These are phyloP conservation scores for Cystofilobasidium macerans DNA, from an alignment of 768 basidiomycete species.

Conservation along the genomic window DNA sequence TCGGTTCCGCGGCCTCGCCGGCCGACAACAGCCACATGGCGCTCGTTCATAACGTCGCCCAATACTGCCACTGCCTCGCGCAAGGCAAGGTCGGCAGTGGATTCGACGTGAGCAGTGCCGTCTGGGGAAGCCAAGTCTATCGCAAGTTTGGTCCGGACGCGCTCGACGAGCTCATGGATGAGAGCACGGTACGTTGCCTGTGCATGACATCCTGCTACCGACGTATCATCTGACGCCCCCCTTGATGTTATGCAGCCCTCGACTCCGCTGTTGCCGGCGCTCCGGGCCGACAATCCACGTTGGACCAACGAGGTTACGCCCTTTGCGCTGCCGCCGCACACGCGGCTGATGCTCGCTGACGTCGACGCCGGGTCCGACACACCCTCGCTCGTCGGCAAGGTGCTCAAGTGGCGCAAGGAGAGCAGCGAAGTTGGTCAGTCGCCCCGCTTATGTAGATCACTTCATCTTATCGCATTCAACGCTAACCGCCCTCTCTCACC, in stretches of 20 bases:
- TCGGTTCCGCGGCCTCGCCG: conserved; percentile 3
- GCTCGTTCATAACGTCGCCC: conserved; percentile 81
- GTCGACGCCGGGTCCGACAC: conserved; percentile 94
- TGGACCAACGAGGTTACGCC: conserved; percentile 65
- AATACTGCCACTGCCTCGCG: conserved; percentile 88
- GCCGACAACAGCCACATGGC: conserved; percentile 27
- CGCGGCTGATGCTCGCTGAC: conserved; percentile 80
- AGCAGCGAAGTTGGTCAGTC: conserved; percentile 43
- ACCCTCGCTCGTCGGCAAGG: conserved; percentile 82
- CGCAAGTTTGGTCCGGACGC: conserved; percentile 67
- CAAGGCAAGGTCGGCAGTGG: conserved; percentile 98
- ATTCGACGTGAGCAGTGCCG: conserved; percentile 88
- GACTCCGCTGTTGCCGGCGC: conserved; percentile 11
- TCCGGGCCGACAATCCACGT: conserved; percentile 47
- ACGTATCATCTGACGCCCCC: not conserved
- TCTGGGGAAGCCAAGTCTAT: conserved; percentile 89
- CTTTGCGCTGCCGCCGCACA: conserved; percentile 72
- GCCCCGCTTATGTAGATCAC: no score
- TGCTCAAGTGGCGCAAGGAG: conserved; percentile 74
- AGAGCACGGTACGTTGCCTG: conserved; percentile 38
- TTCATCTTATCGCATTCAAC: not conserved
- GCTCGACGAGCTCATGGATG: conserved; percentile 54
- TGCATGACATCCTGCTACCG: no score
- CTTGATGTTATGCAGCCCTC: not conserved
- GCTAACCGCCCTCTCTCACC: not conserved